Conservation (phyloP, 192 early-diverging fungal species). For the Coemansia erecta region DNA sequence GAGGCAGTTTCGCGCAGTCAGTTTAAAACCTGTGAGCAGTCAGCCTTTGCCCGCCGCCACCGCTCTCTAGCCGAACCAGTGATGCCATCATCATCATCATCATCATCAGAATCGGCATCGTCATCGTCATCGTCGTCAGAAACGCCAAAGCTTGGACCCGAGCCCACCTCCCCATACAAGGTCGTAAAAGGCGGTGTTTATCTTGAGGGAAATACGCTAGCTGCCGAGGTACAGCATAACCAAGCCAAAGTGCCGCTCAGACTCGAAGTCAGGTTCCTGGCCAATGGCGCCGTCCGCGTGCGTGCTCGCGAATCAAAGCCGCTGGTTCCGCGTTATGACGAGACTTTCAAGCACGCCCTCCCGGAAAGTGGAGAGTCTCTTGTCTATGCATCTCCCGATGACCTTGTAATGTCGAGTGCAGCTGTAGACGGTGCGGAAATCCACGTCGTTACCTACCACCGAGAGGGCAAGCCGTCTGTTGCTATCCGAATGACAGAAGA, state of each 20-base stretch:
- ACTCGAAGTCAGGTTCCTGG: slow-evolving; percentile 54
- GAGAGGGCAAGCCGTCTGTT: slow-evolving; percentile 8
- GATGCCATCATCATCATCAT: too few species aligned
- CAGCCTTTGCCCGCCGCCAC: slow-evolving; percentile 86
- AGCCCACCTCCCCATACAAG: slow-evolving; percentile 60
- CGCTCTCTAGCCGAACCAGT: slow-evolving; percentile 73
- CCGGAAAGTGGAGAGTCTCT: slow-evolving; percentile 33
- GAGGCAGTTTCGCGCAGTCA: too few species aligned
- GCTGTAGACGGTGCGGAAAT: slow-evolving; percentile 5
- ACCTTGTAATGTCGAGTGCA: slow-evolving; percentile 18
- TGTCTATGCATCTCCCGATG: slow-evolving; percentile 20
- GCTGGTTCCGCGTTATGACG: slow-evolving; percentile 69
- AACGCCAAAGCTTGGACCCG: too few species aligned
- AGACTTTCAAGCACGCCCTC: slow-evolving; percentile 58
- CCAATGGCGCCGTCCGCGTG: slow-evolving; percentile 58
- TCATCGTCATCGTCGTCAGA: too few species aligned
- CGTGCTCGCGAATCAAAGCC: slow-evolving; percentile 67
- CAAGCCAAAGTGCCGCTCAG: slow-evolving; percentile 32
- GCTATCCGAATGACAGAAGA: slow-evolving; percentile 38
- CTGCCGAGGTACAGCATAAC: slow-evolving; percentile 18
- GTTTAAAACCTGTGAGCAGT: slow-evolving; percentile 87
- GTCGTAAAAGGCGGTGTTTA: slow-evolving; percentile 60
- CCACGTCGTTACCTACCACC: slow-evolving; percentile 32
- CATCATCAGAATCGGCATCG: too few species aligned
- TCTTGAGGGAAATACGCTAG: slow-evolving; percentile 46